phyloP scores from a whole-genome alignment of 441 rosid genomes.

The Metrosideros polymorpha region DNA sequence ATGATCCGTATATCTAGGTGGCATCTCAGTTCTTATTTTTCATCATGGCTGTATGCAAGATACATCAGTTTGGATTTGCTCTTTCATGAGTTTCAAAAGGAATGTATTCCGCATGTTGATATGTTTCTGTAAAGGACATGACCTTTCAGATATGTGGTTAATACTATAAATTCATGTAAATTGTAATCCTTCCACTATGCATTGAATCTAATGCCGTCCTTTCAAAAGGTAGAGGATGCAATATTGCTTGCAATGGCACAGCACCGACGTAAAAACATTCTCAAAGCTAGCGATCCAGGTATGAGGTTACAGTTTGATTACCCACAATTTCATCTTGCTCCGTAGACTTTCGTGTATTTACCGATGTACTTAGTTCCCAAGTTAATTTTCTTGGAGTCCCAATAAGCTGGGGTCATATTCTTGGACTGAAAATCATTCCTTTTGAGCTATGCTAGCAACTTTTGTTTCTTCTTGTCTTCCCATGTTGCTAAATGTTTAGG shows the following conservation, averaged over 20 bases:
- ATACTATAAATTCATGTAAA: not conserved
- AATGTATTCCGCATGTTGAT: not conserved
- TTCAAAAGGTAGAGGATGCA: conserved; percentile 73
- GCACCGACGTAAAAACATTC: conserved; percentile 28
- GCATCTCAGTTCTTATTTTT: not conserved
- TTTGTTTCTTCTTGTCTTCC: not conserved
- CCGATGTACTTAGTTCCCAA: not conserved
- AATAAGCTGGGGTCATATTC: not conserved
- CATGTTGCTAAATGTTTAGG: not conserved
- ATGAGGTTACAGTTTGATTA: not conserved
- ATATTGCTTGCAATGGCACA: conserved; percentile 74
- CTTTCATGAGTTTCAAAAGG: not conserved
- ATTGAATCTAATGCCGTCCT: not conserved
- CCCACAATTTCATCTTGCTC: not conserved
- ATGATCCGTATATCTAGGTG: not conserved
- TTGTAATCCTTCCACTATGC: not conserved
- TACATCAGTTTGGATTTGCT: not conserved
- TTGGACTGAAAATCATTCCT: not conserved
- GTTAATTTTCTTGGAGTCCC: not conserved
- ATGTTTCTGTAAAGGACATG: not conserved
- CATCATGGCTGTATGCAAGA: not conserved
- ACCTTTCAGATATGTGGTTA: not conserved
- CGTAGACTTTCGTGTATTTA: not conserved
- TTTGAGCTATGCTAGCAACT: not conserved
- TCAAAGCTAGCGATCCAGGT: conserved; percentile 40